Evolutionary conservation across 257 asterid genomes (phyloP).

Genomic region (Fraxinus americana): DNA sequence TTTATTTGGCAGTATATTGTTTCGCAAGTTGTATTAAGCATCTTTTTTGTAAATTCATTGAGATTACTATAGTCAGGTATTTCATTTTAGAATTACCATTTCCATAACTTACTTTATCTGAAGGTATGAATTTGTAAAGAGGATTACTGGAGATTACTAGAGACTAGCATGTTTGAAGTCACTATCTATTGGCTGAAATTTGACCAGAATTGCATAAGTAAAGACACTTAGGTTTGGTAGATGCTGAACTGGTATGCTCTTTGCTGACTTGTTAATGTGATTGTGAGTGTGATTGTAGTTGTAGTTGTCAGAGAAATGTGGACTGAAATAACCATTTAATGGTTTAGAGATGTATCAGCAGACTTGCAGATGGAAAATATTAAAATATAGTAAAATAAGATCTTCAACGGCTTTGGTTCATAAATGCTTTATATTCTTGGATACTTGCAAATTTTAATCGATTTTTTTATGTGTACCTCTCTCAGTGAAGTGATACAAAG

Average conservation of each 20-base stretch:
- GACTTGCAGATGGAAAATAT: neutral
- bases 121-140: neutral
- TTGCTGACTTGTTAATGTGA: neutral
- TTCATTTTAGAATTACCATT: neutral
- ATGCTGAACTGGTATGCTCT: neutral
- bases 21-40: neutral
- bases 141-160: neutral
- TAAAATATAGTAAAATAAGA: neutral
- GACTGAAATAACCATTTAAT: neutral
- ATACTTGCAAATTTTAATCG: neutral
- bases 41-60: neutral
- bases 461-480: neutral
- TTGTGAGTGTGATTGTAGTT: neutral
- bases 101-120: no score
- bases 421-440: neutral
- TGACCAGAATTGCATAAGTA: neutral
- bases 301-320: neutral
- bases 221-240: neutral
- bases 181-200: neutral
- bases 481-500: neutral
- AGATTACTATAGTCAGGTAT: neutral
- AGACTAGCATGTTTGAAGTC: neutral
- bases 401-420: neutral
- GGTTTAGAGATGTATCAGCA: neutral
- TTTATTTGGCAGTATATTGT: neutral